phyloP scores from a whole-genome alignment of 2,329 filamentous ascomycete species.

The Aspergillus sp. region DNA sequence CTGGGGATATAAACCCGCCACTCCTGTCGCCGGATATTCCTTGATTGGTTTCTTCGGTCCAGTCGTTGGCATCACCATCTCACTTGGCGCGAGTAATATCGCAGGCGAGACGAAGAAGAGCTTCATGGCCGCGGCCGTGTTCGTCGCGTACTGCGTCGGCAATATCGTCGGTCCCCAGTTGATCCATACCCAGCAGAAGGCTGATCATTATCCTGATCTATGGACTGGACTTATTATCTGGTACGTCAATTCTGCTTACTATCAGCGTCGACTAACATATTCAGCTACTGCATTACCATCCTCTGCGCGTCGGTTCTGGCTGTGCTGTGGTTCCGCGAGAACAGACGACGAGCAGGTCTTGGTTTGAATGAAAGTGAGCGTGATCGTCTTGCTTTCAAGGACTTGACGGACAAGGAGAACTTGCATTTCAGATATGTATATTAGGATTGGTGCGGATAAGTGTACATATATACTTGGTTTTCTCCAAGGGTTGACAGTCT shows the following conservation, averaged over 20 bases:
- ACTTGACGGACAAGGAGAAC: conserved; percentile 69
- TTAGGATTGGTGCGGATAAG: conserved; percentile 20
- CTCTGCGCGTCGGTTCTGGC: conserved; percentile 57
- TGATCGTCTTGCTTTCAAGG: conserved; percentile 65
- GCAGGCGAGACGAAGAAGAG: conserved; percentile 77
- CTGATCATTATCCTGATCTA: conserved; percentile 66
- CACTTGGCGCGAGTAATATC: conserved; percentile 65
- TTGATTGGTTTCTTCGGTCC: conserved; percentile 72
- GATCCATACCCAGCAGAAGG: conserved; percentile 65
- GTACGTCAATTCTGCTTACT: neutral
- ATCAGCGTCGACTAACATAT: neutral
- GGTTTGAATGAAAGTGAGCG: conserved; percentile 60
- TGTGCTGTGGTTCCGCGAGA: conserved; percentile 59
- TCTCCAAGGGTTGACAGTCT: no score
- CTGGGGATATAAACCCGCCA: conserved; percentile 64
- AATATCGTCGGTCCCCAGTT: conserved; percentile 76
- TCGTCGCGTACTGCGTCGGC: conserved; percentile 72
- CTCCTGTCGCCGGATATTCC: conserved; percentile 69
- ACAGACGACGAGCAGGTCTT: conserved; percentile 51
- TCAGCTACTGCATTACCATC: conserved; percentile 65
- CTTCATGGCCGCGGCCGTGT: conserved; percentile 71
- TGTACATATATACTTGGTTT: no score
- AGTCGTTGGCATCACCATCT: conserved; percentile 64
- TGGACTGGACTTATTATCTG: conserved; percentile 68
- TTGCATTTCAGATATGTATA: conserved; percentile 64